phyloP scores from a whole-genome alignment of 1,139 yeast species.

The Taphrina pruni region DNA sequence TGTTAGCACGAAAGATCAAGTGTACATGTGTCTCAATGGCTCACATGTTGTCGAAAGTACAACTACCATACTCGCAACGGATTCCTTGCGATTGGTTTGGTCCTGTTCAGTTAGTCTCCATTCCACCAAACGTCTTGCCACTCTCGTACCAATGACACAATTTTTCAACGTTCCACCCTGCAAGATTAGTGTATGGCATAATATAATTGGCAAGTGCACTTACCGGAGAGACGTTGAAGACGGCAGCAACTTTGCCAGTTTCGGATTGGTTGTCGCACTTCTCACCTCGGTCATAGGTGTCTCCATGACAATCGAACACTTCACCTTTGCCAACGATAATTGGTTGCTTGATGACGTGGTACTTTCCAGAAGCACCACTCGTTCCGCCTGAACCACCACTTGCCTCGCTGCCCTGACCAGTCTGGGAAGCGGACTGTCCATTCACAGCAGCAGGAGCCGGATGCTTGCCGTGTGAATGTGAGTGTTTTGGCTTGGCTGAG shows the following conservation, averaged over 20 bases:
- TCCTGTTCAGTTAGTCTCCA: background rate
- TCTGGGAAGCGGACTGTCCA: background rate
- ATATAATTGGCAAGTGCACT: background rate
- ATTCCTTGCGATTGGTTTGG: conserved; percentile 11
- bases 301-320: conserved; percentile 9
- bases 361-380: background rate
- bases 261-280: conserved; percentile 7
- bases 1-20: background rate
- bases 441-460: background rate
- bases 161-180: conserved; percentile 10
- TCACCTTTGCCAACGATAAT: conserved; percentile 2
- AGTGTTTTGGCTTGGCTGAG: background rate
- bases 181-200: background rate
- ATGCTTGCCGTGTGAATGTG: background rate
- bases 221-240: conserved; percentile 5
- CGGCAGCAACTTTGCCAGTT: conserved; percentile 3
- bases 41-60: conserved; percentile 7
- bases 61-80: conserved; percentile 8
- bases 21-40: background rate
- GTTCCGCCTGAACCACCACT: background rate
- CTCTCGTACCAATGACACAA: conserved; percentile 5
- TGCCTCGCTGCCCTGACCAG: too few species aligned
- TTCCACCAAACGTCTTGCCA: too few species aligned
- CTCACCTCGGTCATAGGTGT: conserved; percentile 9
- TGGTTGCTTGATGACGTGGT: conserved; percentile 1